A percentile compares a stretch with the other conserved stretches of the same genome.
These are phyloP conservation scores for Piper longum DNA, from an alignment of 164 flowering plant species.

Conservation along the genomic window DNA sequence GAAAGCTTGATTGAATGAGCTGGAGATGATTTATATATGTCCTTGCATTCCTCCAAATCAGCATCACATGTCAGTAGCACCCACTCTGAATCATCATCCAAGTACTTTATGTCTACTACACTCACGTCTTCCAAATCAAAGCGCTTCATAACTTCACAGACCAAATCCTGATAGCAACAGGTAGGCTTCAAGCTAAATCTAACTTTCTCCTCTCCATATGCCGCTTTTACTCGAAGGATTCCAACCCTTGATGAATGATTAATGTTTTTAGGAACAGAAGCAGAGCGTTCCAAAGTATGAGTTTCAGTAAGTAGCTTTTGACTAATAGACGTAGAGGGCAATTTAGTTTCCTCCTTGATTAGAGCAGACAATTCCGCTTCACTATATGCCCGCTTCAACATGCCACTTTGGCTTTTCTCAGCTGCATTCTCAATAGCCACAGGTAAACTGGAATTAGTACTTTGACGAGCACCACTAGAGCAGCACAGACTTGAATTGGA, in stretches of 20 bases:
- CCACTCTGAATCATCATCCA: conserved; percentile 89
- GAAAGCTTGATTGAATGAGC: conserved; percentile 38
- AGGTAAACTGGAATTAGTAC: conserved; percentile 8
- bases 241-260: conserved; percentile 13
- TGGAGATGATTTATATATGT: conserved; percentile 32
- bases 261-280: conserved; percentile 17
- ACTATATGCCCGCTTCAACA: conserved; percentile 34
- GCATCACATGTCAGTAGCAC: conserved; percentile 73
- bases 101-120: conserved; percentile 45
- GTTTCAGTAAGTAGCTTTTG: conserved; percentile 26
- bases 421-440: conserved; percentile 15
- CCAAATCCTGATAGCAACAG: conserved; percentile 46
- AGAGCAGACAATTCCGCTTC: conserved; percentile 32
- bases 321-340: conserved; percentile 40
- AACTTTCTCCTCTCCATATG: conserved; percentile 49
- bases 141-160: conserved; percentile 43
- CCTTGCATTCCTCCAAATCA: conserved; percentile 69
- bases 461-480: conserved; percentile 30
- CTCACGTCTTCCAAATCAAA: conserved; percentile 36
- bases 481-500: conserved; percentile 46
- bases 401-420: conserved; percentile 18
- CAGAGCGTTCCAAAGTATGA: conserved; percentile 16
- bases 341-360: conserved; percentile 23
- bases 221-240: conserved; percentile 42
- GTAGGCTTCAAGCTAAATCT: conserved; percentile 48